These are phyloP conservation scores for Leccinum barrowsii DNA, from an alignment of 768 basidiomycete species.

Conservation along the genomic window DNA sequence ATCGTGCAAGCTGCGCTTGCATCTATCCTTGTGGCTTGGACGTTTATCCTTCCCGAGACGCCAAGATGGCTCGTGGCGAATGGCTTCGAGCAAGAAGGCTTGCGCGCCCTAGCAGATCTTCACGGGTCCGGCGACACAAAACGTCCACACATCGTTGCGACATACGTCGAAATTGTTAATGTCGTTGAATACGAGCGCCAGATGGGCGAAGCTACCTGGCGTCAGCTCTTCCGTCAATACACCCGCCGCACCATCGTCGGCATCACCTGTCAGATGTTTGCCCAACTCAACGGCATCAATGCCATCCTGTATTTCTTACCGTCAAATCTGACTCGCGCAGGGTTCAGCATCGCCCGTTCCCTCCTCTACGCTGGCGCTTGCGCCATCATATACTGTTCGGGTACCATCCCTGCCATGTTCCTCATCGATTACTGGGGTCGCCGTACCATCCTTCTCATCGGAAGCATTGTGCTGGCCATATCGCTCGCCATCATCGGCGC, in stretches of 20 bases:
- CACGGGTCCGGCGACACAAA: constrained; percentile 48
- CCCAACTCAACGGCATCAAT: constrained; percentile 55
- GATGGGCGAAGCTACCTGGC: constrained; percentile 43
- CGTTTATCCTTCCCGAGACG: constrained; percentile 48
- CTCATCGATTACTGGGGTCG: constrained; percentile 53
- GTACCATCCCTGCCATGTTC: constrained; percentile 51
- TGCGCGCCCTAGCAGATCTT: constrained; percentile 53
- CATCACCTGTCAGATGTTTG: constrained; percentile 52
- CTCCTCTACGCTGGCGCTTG: constrained; percentile 46
- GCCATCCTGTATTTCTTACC: constrained; percentile 58
- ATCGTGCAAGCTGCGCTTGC: constrained; percentile 51
- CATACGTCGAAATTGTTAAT: constrained; percentile 41
- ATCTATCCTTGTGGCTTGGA: constrained; percentile 42
- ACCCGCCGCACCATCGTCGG: constrained; percentile 49
- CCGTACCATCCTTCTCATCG: constrained; percentile 45
- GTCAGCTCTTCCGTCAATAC: constrained; percentile 49
- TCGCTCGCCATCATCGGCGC: constrained; percentile 50
- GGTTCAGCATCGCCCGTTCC: constrained; percentile 42
- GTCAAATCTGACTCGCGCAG: constrained; percentile 47
- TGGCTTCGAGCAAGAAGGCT: constrained; percentile 47
- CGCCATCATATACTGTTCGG: constrained; percentile 46
- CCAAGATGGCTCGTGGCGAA: constrained; percentile 56
- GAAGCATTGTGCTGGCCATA: constrained; percentile 40
- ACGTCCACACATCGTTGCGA: constrained; percentile 40
- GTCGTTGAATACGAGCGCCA: constrained; percentile 38